Evolutionary conservation across 306 rosid genomes (phyloP).

Genomic region (Heteromeles arbutifolia): DNA sequence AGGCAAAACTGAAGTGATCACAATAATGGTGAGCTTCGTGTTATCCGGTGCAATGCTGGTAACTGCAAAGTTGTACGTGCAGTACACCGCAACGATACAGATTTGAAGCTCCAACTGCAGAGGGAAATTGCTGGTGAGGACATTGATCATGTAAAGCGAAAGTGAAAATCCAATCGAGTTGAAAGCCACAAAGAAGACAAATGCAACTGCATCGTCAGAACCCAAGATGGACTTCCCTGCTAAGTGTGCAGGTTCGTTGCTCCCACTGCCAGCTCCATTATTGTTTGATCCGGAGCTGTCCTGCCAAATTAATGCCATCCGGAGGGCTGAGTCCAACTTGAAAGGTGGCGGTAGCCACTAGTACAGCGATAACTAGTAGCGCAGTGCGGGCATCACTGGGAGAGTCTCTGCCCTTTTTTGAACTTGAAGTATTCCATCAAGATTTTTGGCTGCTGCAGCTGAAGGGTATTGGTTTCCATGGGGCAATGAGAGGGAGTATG

Average conservation of each 20-base stretch:
- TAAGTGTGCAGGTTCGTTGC: neutral
- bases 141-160: constrained; percentile 16
- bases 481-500: neutral
- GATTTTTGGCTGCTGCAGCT: neutral
- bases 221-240: constrained; percentile 10
- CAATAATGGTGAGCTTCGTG: no score
- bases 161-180: constrained; percentile 25
- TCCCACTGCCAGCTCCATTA: neutral
- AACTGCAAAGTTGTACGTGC: neutral
- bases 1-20: no score
- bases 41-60: neutral
- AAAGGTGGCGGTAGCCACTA: constrained; percentile 22
- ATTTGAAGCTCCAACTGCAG: constrained; percentile 9
- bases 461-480: neutral
- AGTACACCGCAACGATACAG: neutral
- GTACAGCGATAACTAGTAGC: constrained; percentile 12
- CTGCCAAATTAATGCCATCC: neutral
- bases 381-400: neutral
- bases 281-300: neutral
- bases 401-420: constrained; percentile 23
- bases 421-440: constrained; percentile 24
- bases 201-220: neutral
- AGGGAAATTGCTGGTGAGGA: constrained; percentile 25
- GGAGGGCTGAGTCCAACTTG: constrained; percentile 1
- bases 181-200: neutral